Percentiles rank a stretch among this genome's conserved stretches.
Conservation (phyloP, 306 rosid genomes). For the Mimosa bimucronata region DNA sequence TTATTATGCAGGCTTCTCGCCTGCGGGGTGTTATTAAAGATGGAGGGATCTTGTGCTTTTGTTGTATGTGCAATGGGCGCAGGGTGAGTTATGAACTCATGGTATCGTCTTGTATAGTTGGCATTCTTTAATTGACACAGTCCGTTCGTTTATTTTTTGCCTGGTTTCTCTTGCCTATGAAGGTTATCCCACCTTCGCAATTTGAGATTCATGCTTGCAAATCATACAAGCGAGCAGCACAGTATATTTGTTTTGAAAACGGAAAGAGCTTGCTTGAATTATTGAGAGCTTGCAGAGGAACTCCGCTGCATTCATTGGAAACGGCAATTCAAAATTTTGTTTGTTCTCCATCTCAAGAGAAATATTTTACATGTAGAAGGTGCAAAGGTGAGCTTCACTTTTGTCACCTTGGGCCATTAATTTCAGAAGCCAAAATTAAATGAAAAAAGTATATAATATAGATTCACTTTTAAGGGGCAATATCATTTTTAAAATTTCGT, state of each 20-base stretch:
- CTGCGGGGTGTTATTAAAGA: constrained; percentile 77
- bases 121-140: constrained; percentile 27
- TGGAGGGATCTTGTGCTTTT: constrained; percentile 89
- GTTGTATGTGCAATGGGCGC: constrained; percentile 73
- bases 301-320: constrained; percentile 71
- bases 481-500: background rate
- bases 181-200: constrained; percentile 91
- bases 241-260: constrained; percentile 89
- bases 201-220: constrained; percentile 97
- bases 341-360: constrained; percentile 65
- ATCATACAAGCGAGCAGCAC: constrained; percentile 81
- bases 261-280: constrained; percentile 91
- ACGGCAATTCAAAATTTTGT: constrained; percentile 70
- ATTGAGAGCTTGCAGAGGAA: constrained; percentile 69
- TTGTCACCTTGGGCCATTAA: constrained; percentile 16
- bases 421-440: background rate
- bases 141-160: constrained; percentile 30
- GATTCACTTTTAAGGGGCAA: constrained; percentile 14
- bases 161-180: constrained; percentile 23
- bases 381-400: constrained; percentile 72
- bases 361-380: constrained; percentile 68
- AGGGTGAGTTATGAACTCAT: constrained; percentile 57
- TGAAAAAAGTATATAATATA: background rate
- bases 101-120: constrained; percentile 30
- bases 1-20: constrained; percentile 66